A percentile compares a stretch with the other conserved stretches of the same genome.
These are phyloP conservation scores for Yarrowia alimentaria DNA, from an alignment of 805 yeast species.

Conservation along the genomic window DNA sequence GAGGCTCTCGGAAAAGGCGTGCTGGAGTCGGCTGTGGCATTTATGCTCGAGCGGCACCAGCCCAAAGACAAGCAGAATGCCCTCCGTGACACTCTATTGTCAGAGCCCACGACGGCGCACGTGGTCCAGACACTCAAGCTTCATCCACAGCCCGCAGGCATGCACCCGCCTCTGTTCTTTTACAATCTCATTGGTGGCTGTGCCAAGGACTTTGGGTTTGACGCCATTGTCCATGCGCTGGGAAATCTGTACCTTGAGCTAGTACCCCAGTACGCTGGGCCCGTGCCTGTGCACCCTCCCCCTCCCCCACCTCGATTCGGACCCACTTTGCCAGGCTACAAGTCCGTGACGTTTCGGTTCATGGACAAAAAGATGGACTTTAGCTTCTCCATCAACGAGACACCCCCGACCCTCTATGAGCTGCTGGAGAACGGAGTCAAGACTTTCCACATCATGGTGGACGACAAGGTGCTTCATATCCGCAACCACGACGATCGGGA, in stretches of 20 bases:
- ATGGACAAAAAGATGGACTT: conserved; percentile 50
- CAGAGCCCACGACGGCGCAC: conserved; percentile 30
- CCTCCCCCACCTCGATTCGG: conserved; percentile 3
- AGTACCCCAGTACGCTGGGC: conserved; percentile 8
- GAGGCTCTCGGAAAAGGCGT: conserved; percentile 4
- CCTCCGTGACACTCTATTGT: conserved; percentile 28
- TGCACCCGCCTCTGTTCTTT: neutral
- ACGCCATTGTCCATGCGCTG: conserved; percentile 59
- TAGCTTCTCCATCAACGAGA: conserved; percentile 59
- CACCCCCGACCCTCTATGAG: conserved; percentile 79
- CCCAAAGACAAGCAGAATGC: neutral
- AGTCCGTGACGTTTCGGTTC: conserved; percentile 39
- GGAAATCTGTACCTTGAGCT: conserved; percentile 63
- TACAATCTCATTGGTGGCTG: conserved; percentile 17
- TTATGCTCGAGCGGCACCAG: conserved; percentile 25
- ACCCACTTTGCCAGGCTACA: conserved; percentile 12
- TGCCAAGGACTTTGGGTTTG: conserved; percentile 74
- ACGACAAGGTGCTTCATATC: conserved; percentile 38
- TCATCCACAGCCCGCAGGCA: neutral
- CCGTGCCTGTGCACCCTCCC: neutral
- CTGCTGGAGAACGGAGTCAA: conserved; percentile 72
- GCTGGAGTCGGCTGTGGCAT: conserved; percentile 12
- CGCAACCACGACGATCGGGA: conserved; percentile 19
- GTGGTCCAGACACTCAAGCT: conserved; percentile 28
- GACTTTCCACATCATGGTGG: conserved; percentile 59